Conservation (phyloP, 768 basidiomycete genomes). For the Chalciporus piperatus region DNA sequence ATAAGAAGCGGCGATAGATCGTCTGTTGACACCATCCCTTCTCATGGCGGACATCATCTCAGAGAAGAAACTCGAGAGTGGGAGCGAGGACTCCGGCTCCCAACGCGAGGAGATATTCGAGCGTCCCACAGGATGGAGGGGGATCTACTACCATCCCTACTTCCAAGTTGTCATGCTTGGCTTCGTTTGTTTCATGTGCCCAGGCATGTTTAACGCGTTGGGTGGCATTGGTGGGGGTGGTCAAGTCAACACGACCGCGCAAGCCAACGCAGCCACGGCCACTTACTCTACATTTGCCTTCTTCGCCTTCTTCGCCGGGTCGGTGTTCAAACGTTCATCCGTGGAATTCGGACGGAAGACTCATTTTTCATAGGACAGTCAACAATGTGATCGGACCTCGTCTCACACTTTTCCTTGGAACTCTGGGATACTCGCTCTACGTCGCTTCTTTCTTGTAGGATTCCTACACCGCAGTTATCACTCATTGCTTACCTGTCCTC, state of each 20-base stretch:
- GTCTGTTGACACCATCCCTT: not conserved
- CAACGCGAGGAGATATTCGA: slow-evolving; percentile 35
- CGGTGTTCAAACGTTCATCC: slow-evolving; percentile 10
- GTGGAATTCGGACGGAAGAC: not conserved
- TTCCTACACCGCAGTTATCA: not conserved
- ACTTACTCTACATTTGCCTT: slow-evolving; percentile 65
- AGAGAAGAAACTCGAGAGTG: slow-evolving; percentile 23
- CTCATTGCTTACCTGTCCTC: not conserved
- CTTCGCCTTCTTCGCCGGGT: slow-evolving; percentile 71
- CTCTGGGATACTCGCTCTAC: slow-evolving; percentile 72
- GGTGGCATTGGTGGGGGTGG: slow-evolving; percentile 81
- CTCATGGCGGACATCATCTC: slow-evolving; percentile 15
- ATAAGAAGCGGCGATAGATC: slow-evolving; percentile 14
- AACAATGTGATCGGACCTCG: slow-evolving; percentile 81
- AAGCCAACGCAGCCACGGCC: slow-evolving; percentile 67
- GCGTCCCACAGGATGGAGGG: slow-evolving; percentile 50
- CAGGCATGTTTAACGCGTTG: slow-evolving; percentile 76
- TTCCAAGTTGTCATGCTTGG: slow-evolving; percentile 55
- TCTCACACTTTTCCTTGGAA: slow-evolving; percentile 71
- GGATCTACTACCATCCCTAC: slow-evolving; percentile 54
- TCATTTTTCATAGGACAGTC: slow-evolving; percentile 48
- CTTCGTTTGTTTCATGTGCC: slow-evolving; percentile 58
- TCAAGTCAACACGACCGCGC: slow-evolving; percentile 60
- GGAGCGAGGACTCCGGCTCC: slow-evolving; percentile 30
- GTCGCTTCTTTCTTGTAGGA: slow-evolving; percentile 70